Evolutionary conservation across 192 early-diverging fungal genomes (phyloP).

Genomic region (Entomortierella chlamydospora): DNA sequence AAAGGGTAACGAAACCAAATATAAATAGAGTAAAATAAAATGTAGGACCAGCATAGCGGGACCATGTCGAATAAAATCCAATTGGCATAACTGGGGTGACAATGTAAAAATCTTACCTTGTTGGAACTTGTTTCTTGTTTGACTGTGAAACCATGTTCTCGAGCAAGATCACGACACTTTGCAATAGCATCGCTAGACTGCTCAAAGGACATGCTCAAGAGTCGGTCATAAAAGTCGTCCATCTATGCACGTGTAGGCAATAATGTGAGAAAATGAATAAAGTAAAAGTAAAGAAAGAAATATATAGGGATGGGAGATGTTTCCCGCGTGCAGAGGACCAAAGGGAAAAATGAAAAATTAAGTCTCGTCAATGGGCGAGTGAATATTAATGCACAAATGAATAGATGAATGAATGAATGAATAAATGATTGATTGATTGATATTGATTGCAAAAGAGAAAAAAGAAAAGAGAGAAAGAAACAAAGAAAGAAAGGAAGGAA

Average conservation of each 20-base stretch:
- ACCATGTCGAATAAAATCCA: no score
- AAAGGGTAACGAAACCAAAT: no score
- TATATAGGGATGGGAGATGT: no score
- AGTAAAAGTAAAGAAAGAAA: no score
- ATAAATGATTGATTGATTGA: neutral
- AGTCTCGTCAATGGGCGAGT: no score
- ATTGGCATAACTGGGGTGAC: neutral
- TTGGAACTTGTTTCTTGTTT: slow-evolving; percentile 71
- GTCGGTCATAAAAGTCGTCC: slow-evolving; percentile 63
- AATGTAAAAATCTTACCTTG: slow-evolving; percentile 52
- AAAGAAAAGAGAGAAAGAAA: neutral
- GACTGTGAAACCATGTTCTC: slow-evolving; percentile 64
- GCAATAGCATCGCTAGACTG: slow-evolving; percentile 55
- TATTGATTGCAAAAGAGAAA: no score
- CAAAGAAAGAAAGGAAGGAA: slow-evolving; percentile 1
- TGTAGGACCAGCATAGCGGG: no score
- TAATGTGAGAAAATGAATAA: neutral
- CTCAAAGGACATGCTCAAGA: slow-evolving; percentile 61
- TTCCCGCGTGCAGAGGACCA: no score
- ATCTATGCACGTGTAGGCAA: slow-evolving; percentile 41
- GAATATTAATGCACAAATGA: slow-evolving; percentile 5
- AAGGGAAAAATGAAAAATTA: neutral
- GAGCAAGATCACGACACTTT: slow-evolving; percentile 60
- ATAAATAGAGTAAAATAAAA: no score
- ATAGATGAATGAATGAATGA: no score